Conservation (phyloP, 257 asterid species). For the Ilex asprella region DNA sequence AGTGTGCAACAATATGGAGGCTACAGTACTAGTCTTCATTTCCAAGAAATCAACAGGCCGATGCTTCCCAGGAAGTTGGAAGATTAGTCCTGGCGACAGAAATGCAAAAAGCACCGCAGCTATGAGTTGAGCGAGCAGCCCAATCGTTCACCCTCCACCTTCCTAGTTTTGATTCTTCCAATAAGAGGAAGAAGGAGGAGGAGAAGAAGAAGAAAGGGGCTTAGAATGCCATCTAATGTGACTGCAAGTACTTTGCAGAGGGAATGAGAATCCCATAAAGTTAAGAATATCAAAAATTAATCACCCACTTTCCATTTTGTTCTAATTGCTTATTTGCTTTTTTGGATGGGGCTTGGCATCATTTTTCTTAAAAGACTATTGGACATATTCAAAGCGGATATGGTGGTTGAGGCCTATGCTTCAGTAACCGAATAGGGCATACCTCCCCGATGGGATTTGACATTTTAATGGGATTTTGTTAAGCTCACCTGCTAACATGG, state of each 20-base stretch:
- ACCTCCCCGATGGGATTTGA: too few relatives aligned
- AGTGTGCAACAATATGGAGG: conserved; percentile 58
- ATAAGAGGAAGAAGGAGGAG: too few relatives aligned
- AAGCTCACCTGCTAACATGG: too few relatives aligned
- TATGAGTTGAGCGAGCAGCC: conserved; percentile 58
- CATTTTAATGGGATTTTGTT: too few relatives aligned
- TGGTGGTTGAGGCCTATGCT: background rate
- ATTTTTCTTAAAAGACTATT: background rate
- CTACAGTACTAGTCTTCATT: conserved; percentile 59
- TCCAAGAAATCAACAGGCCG: conserved; percentile 58
- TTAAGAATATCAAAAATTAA: conserved; percentile 5
- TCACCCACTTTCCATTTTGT: conserved; percentile 6
- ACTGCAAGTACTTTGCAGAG: conserved; percentile 12
- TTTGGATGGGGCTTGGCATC: conserved; percentile 5
- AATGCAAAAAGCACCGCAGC: conserved; percentile 64
- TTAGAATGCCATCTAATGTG: conserved; percentile 8
- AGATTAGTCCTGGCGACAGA: conserved; percentile 56
- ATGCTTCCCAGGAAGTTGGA: conserved; percentile 82
- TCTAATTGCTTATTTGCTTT: conserved; percentile 6
- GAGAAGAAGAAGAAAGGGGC: background rate
- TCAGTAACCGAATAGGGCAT: too few relatives aligned
- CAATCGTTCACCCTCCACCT: conserved; percentile 48
- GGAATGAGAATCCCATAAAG: conserved; percentile 18
- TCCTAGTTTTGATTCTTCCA: too few relatives aligned
- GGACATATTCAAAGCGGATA: conserved; percentile 18